Base-by-base conservation (phyloP, 495 filamentous ascomycete species). In the Pseudotulostoma volvatum region DNA sequence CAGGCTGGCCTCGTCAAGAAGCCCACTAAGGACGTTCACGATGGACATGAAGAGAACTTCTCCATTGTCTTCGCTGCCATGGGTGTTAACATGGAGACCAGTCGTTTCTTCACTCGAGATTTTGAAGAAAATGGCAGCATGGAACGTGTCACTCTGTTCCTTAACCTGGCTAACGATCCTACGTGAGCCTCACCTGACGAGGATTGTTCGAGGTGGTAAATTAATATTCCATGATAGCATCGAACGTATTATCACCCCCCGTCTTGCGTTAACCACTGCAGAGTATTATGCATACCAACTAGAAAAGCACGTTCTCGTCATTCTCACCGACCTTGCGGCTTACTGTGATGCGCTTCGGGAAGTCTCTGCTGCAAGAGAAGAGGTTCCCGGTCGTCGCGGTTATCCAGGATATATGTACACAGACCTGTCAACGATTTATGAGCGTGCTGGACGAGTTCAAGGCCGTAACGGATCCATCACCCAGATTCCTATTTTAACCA, bases 321-420 rank as follows among this genome's bases (percentile, higher is more conserved):
- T 99, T 56, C 80, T 99, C 57, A 96, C 92, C 28, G 92, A 99
- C 73, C 66, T 99, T 31, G 87, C 92, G 8, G 82, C 92, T 13
- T 99, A 96, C 71, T 99, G 92, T 58, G 92, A 99, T 60, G 92
- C 92, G 45, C 77, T 99, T 44, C 92, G 92, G 64, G 92, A 95
- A 60, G 87, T 95, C 31, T 99, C 92, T 11, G 86, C 92, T 33
- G 92, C 92, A 31, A 74, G 92, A 62, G 92, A 99, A 73, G 92
- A 99, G 81, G 92, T 99, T 32, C 92, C 92, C 41, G 92, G 92
- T 70, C 88, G 92, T 61, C 86, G 92, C 73, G 92, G 92, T 69
- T 99, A 93, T 68, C 92, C 92, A 36, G 92, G 92, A 84, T 99
- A 99, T 71, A 99, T 99, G 92, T 99, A 99, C 70, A 99, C 92